These are phyloP conservation scores for Agapanthus africanus DNA, from an alignment of 106 monocot species.

Conservation along the genomic window DNA sequence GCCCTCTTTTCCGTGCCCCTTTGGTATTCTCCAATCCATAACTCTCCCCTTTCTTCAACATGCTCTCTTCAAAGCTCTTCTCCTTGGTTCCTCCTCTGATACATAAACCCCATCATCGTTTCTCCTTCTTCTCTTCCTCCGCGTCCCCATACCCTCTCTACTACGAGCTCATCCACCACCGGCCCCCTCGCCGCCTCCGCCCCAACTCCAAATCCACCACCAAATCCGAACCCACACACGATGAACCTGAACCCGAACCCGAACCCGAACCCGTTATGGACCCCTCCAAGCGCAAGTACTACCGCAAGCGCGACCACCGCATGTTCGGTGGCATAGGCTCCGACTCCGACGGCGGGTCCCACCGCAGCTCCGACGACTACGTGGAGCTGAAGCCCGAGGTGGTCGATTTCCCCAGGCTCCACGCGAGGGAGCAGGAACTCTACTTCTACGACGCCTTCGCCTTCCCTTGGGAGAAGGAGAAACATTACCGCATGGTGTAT, in stretches of 20 bases:
- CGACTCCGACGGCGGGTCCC: conserved; percentile 25
- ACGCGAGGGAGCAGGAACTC: conserved; percentile 88
- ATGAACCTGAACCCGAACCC: not conserved
- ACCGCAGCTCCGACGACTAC: conserved; percentile 19
- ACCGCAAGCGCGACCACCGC: conserved; percentile 59
- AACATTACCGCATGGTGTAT: conserved; percentile 96
- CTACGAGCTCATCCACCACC: conserved; percentile 84
- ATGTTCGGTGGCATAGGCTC: conserved; percentile 61
- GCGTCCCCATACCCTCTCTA: conserved; percentile 82
- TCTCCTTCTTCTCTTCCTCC: conserved; percentile 30
- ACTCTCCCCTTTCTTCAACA: no score
- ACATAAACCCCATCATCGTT: not conserved
- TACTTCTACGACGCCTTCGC: conserved; percentile 97
- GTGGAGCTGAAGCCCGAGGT: conserved; percentile 87
- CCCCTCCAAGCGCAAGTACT: conserved; percentile 80
- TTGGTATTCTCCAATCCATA: no score
- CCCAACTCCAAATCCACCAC: not conserved
- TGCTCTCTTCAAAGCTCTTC: no score
- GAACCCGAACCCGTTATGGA: conserved; percentile 25
- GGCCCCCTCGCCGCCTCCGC: conserved; percentile 27
- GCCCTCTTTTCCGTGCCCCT: no score
- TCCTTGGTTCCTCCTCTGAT: no score
- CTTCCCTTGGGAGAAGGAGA: conserved; percentile 97
- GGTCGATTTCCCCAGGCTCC: conserved; percentile 80
- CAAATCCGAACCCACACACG: not conserved